Conservation (phyloP, 2,329 filamentous ascomycete species). For the Daldinia eschscholtzii region DNA sequence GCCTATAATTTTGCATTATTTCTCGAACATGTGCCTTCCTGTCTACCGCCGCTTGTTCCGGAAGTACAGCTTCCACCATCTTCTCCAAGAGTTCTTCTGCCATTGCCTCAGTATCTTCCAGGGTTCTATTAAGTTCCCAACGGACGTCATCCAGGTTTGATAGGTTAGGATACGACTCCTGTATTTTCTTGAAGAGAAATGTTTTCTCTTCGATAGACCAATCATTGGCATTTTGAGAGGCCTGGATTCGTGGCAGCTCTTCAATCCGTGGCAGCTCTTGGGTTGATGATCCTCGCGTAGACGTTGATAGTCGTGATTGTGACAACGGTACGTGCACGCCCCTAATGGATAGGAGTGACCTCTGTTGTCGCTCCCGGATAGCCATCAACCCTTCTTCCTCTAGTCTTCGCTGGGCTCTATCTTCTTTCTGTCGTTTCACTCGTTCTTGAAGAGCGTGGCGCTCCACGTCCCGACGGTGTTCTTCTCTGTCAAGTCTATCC, state of each 20-base stretch:
- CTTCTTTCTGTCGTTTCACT: constrained; percentile 38
- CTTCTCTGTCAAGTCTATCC: constrained; percentile 39
- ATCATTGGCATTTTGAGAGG: constrained; percentile 8
- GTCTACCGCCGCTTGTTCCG: constrained; percentile 27
- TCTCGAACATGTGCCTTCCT: constrained; percentile 32
- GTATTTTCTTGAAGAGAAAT: constrained; percentile 46
- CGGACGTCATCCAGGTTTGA: constrained; percentile 42
- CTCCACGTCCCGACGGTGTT: constrained; percentile 27
- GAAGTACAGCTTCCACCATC: constrained; percentile 46
- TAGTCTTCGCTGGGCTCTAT: constrained; percentile 29
- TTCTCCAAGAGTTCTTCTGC: constrained; percentile 44
- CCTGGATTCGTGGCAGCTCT: constrained; percentile 1
- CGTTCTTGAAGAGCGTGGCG: constrained; percentile 16
- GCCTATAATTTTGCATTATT: constrained; percentile 42
- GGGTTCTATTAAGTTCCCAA: constrained; percentile 44
- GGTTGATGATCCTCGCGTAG: constrained; percentile 24
- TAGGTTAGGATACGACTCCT: constrained; percentile 46
- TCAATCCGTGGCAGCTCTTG: constrained; percentile 10
- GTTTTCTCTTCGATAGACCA: constrained; percentile 50
- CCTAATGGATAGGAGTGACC: constrained; percentile 43
- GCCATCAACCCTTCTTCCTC: constrained; percentile 34
- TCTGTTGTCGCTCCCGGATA: constrained; percentile 43
- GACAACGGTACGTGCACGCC: constrained; percentile 31
- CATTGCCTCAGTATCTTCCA: constrained; percentile 46
- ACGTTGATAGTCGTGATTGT: constrained; percentile 30